Evolutionary conservation across 495 filamentous ascomycete species (phyloP).

Genomic region (Lasiosphaeriaceae sp.): DNA sequence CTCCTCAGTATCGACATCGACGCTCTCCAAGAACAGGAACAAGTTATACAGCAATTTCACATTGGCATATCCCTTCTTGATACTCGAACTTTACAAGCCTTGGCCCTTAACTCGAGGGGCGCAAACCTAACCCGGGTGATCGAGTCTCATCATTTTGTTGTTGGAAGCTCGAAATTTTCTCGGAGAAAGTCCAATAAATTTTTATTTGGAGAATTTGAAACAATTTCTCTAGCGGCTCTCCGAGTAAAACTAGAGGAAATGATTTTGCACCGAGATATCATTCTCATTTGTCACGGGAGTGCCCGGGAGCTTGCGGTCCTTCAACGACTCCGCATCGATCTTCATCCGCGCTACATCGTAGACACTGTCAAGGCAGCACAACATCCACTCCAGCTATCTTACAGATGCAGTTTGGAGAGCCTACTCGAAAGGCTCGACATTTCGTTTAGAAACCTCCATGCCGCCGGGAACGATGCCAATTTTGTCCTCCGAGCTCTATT

Average conservation of each 20-base stretch:
- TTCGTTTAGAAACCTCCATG: conserved; percentile 13
- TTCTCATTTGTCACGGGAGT: conserved; percentile 17
- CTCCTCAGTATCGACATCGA: conserved; percentile 21
- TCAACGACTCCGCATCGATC: conserved; percentile 12
- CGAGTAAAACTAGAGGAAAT: conserved; percentile 8
- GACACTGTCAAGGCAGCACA: conserved; percentile 20
- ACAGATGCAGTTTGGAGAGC: conserved; percentile 15
- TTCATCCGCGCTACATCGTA: conserved; percentile 16
- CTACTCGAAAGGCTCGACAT: conserved; percentile 15
- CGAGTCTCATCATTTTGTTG: conserved; percentile 21
- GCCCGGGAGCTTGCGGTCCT: conserved; percentile 11
- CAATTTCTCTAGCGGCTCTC: conserved; percentile 11
- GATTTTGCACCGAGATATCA: conserved; percentile 6
- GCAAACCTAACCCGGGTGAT: conserved; percentile 8
- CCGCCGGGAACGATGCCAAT: conserved; percentile 18
- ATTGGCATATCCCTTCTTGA: conserved; percentile 21
- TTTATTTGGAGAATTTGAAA: conserved; percentile 14
- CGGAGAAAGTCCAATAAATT: conserved; percentile 12
- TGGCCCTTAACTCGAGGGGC: neutral
- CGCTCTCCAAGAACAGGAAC: conserved; percentile 14
- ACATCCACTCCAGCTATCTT: conserved; percentile 12
- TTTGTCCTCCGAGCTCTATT: conserved; percentile 16
- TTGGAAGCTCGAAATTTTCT: conserved; percentile 17
- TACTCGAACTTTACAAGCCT: conserved; percentile 16
- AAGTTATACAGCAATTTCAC: conserved; percentile 16